Percentiles rank a stretch among this genome's conserved stretches.
These are phyloP conservation scores for Solanum stenotomum DNA, from an alignment of 257 asterid species.

Conservation along the genomic window DNA sequence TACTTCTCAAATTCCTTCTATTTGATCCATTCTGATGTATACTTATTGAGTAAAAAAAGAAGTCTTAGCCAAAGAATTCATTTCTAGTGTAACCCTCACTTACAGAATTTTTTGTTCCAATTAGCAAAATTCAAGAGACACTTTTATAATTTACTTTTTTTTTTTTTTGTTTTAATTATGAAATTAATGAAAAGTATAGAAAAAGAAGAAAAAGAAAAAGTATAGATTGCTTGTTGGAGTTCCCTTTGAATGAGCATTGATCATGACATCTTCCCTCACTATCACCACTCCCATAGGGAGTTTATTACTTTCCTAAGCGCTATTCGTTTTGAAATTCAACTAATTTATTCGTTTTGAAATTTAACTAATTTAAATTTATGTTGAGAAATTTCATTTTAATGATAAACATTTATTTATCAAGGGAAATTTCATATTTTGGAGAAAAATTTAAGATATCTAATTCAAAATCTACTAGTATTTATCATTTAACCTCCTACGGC, in stretches of 20 bases:
- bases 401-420: neutral
- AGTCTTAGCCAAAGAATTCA: neutral
- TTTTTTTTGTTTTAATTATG: neutral
- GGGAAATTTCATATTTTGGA: accelerated
- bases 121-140: no score
- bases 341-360: neutral
- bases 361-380: neutral
- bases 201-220: neutral
- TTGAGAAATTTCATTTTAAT: accelerated
- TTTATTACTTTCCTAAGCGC: accelerated
- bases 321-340: accelerated
- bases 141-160: neutral
- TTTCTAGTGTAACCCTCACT: neutral
- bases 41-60: neutral
- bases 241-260: constrained; percentile 7
- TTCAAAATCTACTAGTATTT: neutral
- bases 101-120: neutral
- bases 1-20: neutral
- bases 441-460: neutral
- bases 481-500: neutral
- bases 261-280: neutral
- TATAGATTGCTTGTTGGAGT: constrained; percentile 16
- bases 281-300: neutral
- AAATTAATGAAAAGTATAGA: neutral
- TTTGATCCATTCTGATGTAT: neutral